These are phyloP conservation scores for Hapsidospora chrysogenum DNA, from an alignment of 495 filamentous ascomycete genomes.

Conservation along the genomic window DNA sequence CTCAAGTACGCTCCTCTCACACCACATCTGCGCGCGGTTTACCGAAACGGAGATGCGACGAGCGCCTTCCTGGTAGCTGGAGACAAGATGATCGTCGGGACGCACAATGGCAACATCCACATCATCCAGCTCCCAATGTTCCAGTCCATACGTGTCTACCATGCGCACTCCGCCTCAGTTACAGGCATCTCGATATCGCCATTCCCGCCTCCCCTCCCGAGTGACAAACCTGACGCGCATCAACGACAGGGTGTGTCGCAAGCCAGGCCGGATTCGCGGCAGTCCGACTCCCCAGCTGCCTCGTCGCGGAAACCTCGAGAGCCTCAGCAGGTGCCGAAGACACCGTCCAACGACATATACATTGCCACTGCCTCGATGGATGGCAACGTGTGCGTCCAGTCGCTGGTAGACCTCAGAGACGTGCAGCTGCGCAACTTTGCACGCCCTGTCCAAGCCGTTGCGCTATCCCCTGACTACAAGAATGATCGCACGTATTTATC, in stretches of 20 bases:
- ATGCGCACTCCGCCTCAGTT: slow-evolving; percentile 80
- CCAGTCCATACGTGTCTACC: slow-evolving; percentile 64
- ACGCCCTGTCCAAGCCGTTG: slow-evolving; percentile 75
- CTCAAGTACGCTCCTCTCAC: slow-evolving; percentile 85
- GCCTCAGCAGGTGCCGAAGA: slow-evolving; percentile 38
- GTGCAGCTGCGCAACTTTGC: slow-evolving; percentile 86
- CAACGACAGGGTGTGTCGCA: slow-evolving; percentile 27
- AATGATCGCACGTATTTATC: slow-evolving; percentile 76
- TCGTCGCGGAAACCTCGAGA: slow-evolving; percentile 29
- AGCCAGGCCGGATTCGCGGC: slow-evolving; percentile 23
- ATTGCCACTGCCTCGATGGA: slow-evolving; percentile 91
- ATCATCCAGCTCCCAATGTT: slow-evolving; percentile 69
- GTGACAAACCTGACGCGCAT: slow-evolving; percentile 32
- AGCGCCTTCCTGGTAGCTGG: slow-evolving; percentile 78
- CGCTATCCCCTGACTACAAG: slow-evolving; percentile 83
- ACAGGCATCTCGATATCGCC: slow-evolving; percentile 84
- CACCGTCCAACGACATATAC: slow-evolving; percentile 72
- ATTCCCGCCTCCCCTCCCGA: slow-evolving; percentile 58
- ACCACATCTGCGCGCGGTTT: slow-evolving; percentile 58
- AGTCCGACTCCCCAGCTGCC: slow-evolving; percentile 34
- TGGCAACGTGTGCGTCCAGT: slow-evolving; percentile 81
- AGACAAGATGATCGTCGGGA: slow-evolving; percentile 95
- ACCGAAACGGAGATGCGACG: slow-evolving; percentile 87
- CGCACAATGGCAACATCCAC: slow-evolving; percentile 94
- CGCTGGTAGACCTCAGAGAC: slow-evolving; percentile 55